phyloP scores from a whole-genome alignment of 768 basidiomycete species.

The Collybia mongolica region DNA sequence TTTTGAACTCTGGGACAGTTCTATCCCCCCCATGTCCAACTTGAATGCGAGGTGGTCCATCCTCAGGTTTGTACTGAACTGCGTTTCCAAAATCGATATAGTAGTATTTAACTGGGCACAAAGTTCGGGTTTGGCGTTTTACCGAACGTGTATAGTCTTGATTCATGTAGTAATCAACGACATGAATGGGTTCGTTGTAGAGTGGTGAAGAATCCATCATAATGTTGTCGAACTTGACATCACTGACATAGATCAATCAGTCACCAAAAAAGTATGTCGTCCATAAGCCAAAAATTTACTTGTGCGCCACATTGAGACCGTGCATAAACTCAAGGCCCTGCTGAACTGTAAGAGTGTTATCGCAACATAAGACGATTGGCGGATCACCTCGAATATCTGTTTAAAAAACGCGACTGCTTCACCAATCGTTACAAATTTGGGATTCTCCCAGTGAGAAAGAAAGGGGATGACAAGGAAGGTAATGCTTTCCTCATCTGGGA shows the following conservation, averaged over 20 bases:
- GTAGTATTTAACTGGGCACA: constrained; percentile 16
- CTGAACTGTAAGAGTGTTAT: background rate
- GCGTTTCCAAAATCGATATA: constrained; percentile 23
- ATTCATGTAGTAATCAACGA: background rate
- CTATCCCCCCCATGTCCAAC: constrained; percentile 23
- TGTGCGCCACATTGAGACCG: constrained; percentile 28
- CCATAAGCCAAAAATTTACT: constrained; percentile 18
- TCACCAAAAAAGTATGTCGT: too few relatives aligned
- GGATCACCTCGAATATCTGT: constrained; percentile 27
- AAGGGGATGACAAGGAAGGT: constrained; percentile 21
- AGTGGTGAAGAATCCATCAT: background rate
- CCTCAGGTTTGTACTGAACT: constrained; percentile 8
- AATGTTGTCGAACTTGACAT: constrained; percentile 6
- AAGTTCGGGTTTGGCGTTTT: constrained; percentile 12
- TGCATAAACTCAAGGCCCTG: constrained; percentile 37
- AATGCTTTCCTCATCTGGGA: constrained; percentile 12
- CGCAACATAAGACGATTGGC: constrained; percentile 9
- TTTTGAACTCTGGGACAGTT: constrained; percentile 28
- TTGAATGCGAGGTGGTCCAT: constrained; percentile 3
- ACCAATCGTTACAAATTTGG: constrained; percentile 27
- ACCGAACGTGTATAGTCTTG: constrained; percentile 12
- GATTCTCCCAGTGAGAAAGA: constrained; percentile 9
- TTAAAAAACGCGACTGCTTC: constrained; percentile 31
- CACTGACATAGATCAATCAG: constrained; percentile 6
- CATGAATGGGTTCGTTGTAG: background rate